Evolutionary conservation across 2,329 filamentous ascomycete genomes (phyloP).

Genomic region (Aspergillus carbonarius): DNA sequence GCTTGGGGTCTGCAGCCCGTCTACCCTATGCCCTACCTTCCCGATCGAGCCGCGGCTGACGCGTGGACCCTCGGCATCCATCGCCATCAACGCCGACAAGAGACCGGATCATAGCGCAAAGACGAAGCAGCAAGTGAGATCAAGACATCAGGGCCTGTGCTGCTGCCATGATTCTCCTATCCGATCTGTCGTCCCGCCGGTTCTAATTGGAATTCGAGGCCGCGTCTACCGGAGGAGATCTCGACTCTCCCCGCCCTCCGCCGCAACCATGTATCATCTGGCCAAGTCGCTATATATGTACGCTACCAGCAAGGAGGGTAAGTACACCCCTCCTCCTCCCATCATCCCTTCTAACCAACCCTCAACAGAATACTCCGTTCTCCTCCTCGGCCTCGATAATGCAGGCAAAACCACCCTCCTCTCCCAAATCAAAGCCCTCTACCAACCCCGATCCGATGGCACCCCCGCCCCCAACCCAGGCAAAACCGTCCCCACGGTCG

Average conservation of each 20-base stretch:
- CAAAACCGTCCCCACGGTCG: conserved; percentile 93
- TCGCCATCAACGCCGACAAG: background rate
- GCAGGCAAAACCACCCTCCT: conserved; percentile 98
- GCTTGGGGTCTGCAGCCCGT: conserved; percentile 7
- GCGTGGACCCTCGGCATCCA: conserved; percentile 15
- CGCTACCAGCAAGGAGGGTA: conserved; percentile 95
- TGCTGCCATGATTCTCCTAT: conserved; percentile 24
- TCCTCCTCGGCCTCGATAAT: conserved; percentile 95
- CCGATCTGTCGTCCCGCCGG: conserved; percentile 5
- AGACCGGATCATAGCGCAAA: background rate
- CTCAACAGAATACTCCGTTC: conserved; percentile 82
- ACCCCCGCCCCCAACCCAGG: conserved; percentile 57
- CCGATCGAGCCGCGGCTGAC: conserved; percentile 24
- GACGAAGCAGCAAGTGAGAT: background rate
- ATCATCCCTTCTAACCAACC: background rate
- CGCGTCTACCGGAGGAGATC: conserved; percentile 18
- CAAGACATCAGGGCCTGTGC: background rate
- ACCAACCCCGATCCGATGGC: conserved; percentile 41
- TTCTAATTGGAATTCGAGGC: conserved; percentile 17
- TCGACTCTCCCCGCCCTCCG: conserved; percentile 19
- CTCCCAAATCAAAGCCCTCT: conserved; percentile 90
- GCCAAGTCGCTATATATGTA: conserved; percentile 92
- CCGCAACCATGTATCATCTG: conserved; percentile 80
- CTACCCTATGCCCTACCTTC: conserved; percentile 32
- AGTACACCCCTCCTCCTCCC: conserved; percentile 13